Percentiles rank a stretch among this genome's conserved stretches.
These are phyloP conservation scores for Candida qinlingensis DNA, from an alignment of 805 yeast genomes.

Conservation along the genomic window DNA sequence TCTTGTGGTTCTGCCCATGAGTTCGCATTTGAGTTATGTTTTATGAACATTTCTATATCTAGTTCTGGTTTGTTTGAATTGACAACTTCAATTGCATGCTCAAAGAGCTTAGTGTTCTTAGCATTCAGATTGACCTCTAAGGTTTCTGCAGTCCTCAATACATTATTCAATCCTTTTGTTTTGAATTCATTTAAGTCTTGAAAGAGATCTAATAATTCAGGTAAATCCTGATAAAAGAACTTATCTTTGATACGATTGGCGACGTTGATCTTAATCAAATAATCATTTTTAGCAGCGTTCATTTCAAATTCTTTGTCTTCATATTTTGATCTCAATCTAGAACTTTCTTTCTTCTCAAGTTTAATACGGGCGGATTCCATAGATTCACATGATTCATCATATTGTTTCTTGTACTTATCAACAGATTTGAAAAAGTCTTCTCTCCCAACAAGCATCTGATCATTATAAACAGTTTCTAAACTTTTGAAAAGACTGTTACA, in stretches of 20 bases:
- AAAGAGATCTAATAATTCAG: slow-evolving; percentile 78
- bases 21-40: slow-evolving; percentile 56
- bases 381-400: slow-evolving; percentile 72
- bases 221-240: slow-evolving; percentile 86
- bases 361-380: slow-evolving; percentile 81
- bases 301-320: slow-evolving; percentile 67
- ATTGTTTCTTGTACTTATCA: slow-evolving; percentile 51
- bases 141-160: slow-evolving; percentile 54
- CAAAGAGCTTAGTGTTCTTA: slow-evolving; percentile 37
- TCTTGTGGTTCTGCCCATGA: slow-evolving; percentile 86
- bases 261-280: slow-evolving; percentile 71
- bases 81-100: slow-evolving; percentile 48
- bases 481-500: slow-evolving; percentile 49
- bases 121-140: slow-evolving; percentile 56
- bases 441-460: slow-evolving; percentile 42
- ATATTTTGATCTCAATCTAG: slow-evolving; percentile 41
- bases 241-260: slow-evolving; percentile 92
- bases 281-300: slow-evolving; percentile 84
- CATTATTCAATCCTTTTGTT: slow-evolving; percentile 62
- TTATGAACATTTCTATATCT: slow-evolving; percentile 87
- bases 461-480: slow-evolving; percentile 50
- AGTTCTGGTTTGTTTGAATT: slow-evolving; percentile 65
- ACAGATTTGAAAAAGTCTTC: slow-evolving; percentile 28
- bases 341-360: slow-evolving; percentile 54
- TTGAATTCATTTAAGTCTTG: slow-evolving; percentile 83